A percentile compares a stretch with the other conserved stretches of the same genome.
These are phyloP conservation scores for Jackrogersella minutella DNA, from an alignment of 495 filamentous ascomycete genomes.

Conservation along the genomic window DNA sequence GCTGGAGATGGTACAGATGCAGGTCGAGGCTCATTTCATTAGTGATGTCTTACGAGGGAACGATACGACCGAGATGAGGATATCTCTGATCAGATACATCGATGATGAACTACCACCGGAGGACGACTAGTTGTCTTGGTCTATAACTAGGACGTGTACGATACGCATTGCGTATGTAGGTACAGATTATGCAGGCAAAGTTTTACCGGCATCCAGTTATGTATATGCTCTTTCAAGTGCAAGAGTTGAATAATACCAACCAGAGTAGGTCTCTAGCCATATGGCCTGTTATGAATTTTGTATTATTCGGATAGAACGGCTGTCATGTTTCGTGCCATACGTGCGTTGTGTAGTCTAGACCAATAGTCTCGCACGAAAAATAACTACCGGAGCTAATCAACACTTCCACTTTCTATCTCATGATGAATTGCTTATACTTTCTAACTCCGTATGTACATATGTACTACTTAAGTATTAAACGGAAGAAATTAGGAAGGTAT, in stretches of 20 bases:
- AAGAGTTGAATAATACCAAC: not conserved
- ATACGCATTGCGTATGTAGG: not conserved
- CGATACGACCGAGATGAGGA: conserved; percentile 96
- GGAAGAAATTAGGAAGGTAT: no score
- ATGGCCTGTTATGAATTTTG: not conserved
- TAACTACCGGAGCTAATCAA: not conserved
- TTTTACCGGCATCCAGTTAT: not conserved
- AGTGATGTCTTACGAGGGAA: conserved; percentile 93
- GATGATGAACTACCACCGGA: conserved; percentile 98
- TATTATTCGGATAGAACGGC: not conserved
- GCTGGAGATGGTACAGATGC: conserved; percentile 99
- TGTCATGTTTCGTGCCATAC: not conserved
- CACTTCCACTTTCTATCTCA: not conserved
- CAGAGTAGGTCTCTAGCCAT: not conserved
- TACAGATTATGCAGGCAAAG: not conserved
- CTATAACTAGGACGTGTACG: not conserved
- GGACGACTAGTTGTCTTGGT: conserved; percentile 70
- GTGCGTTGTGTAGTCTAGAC: not conserved
- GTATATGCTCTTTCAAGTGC: not conserved
- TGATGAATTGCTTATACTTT: not conserved
- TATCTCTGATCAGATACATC: conserved; percentile 91
- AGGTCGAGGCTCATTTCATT: conserved; percentile 96
- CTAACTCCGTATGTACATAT: no score
- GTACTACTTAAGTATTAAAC: no score
- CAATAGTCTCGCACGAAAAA: not conserved